These are phyloP conservation scores for Backusella westeae DNA, from an alignment of 192 early-diverging fungal species.

Conservation along the genomic window DNA sequence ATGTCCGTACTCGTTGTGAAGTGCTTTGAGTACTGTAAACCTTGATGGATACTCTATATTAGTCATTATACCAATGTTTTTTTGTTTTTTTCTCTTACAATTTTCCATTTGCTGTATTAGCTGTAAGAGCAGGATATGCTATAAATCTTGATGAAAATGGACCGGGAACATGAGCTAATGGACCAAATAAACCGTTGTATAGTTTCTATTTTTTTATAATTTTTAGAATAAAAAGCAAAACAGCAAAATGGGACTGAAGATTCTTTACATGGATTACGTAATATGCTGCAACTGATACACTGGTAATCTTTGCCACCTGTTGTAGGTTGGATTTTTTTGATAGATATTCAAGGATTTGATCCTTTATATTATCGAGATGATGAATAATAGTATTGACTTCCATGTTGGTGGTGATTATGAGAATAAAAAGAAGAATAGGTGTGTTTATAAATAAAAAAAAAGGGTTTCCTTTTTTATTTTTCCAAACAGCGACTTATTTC, in stretches of 20 bases:
- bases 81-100: background rate
- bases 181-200: conserved; percentile 24
- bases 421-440: background rate
- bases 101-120: conserved; percentile 8
- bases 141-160: conserved; percentile 21
- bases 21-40: background rate
- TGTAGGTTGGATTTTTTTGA: background rate
- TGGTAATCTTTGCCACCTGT: background rate
- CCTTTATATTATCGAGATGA: background rate
- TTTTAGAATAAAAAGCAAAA: background rate
- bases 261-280: background rate
- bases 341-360: background rate
- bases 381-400: background rate
- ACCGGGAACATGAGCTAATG: conserved; percentile 16
- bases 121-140: background rate
- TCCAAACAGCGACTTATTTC: background rate
- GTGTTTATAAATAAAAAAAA: background rate
- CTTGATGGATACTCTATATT: background rate
- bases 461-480: background rate
- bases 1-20: conserved; percentile 41
- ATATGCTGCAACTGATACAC: background rate
- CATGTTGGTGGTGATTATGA: background rate
- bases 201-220: conserved; percentile 14
- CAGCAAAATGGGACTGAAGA: background rate
- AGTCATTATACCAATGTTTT: background rate